phyloP scores from a whole-genome alignment of 2,329 filamentous ascomycete genomes.

The Neonectria magnoliae region DNA sequence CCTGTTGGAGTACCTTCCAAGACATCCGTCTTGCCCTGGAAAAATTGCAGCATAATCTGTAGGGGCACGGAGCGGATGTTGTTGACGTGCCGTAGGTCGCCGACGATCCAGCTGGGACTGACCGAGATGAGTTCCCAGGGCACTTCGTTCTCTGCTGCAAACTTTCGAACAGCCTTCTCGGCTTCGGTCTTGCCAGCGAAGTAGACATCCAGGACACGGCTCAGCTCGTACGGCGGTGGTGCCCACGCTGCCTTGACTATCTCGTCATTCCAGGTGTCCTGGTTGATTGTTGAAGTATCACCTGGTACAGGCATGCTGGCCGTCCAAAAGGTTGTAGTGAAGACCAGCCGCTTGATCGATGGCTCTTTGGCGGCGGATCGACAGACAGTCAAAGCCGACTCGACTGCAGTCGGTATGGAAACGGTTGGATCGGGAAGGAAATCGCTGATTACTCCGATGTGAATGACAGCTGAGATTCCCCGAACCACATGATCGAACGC shows the following conservation, averaged over 20 bases:
- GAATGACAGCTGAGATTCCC: not conserved
- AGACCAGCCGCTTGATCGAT: not conserved
- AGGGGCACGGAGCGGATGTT: constrained; percentile 1
- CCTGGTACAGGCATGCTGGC: not conserved
- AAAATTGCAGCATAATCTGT: constrained; percentile 5
- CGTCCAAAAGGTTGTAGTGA: not conserved
- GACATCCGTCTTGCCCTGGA: not conserved
- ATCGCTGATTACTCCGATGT: not conserved
- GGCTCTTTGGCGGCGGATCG: not conserved
- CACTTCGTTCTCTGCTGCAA: constrained; percentile 1
- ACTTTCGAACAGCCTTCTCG: not conserved
- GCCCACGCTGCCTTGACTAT: not conserved
- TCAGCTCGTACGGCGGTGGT: not conserved
- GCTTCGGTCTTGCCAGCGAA: not conserved
- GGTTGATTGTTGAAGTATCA: not conserved
- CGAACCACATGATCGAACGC: not conserved
- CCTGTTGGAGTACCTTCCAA: not conserved
- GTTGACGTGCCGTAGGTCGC: constrained; percentile 8
- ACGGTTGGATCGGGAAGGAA: not conserved
- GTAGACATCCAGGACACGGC: not conserved
- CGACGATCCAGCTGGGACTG: constrained; percentile 15
- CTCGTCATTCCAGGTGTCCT: not conserved
- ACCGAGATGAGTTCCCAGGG: constrained; percentile 9
- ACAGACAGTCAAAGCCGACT: constrained; percentile 1
- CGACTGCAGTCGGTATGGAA: not conserved